Base-by-base conservation (phyloP, 345 rosid species). In the Geranium rotundifolium region DNA sequence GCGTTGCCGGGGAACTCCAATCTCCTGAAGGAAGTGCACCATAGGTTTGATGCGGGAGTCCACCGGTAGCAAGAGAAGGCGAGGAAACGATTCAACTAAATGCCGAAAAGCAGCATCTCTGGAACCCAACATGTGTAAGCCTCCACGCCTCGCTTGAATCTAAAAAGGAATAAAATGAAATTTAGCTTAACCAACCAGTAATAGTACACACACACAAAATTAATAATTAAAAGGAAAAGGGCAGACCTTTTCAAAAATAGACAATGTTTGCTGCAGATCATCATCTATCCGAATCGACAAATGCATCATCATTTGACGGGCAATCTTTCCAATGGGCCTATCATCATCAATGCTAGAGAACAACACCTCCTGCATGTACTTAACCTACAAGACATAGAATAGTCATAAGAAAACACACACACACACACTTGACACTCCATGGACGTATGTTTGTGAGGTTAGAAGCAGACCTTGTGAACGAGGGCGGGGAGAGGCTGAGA, bases 81-180 rank as follows among this genome's bases (percentile, higher is more conserved):
- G 89, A 1, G 98, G 96, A 74, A 92, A 89, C 27, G 96, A 92
- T 77, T 89, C 96, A 30, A 89, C 71, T 19, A 91, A 63, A 70
- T 72, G 81, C 10, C 76, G 73, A 66, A 91, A 85, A 62, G 84
- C 72, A 17, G 75, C 82, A 71, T 85, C 88, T 17, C 63, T 73
- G 61, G 77, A 71, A 17, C 84, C 89, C 68, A 91, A 23, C 85
- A 73, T 81, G 54, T 83, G 81, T 65, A 89, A 74, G 57, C 98
- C 98, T 71, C 98, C 98, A 58, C 92, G 91, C 75, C 95, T 84
- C 63, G 96, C 98, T 79, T 84, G 89, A 66, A 92, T 83, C 98
- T 92, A 70, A 41, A 71, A 18, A 67, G 67, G n/a, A 72, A 20
- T 19, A 23, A 46, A 54, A 60, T 54, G 50, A 67, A 46, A 57